Base-by-base conservation (phyloP, 2,329 filamentous ascomycete genomes). In the Stachybotrys elegans region DNA sequence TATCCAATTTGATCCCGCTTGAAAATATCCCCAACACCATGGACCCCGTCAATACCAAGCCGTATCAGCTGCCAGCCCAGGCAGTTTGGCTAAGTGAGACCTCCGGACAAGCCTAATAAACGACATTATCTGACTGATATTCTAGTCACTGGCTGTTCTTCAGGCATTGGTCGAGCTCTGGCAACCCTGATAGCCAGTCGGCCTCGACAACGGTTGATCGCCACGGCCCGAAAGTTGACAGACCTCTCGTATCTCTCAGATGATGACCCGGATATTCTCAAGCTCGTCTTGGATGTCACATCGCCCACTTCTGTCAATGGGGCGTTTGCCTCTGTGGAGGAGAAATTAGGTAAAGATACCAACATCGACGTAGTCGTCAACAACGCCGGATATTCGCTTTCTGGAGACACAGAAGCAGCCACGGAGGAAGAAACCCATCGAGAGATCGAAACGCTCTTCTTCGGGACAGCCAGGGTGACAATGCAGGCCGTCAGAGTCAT, bases 241-340 rank as follows among this genome's bases (percentile, higher is more conserved):
- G 48, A 56, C n/a, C 66, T 78, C 4, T 60, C 64, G 3, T 63
- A 62, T 49, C 60, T 76, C 8, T 62, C 69, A 1, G 54, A 63
- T 17, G 42, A 40, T 7, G 51, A 57, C 32, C 32, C 54, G 40
- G 64, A 63, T 40, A 56, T 75, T 22, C 61, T 76, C 47, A 74
- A 72, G 48, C 54, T 76, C 3, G 52, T 57, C 0, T 57, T 78
- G 3, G 73, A 78, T 44, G 73, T 78, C 2, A 75, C 69, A 0
- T 73, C 65, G 0, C 47, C 51, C 0, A 19, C 42, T 1, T 63
- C 65, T 1, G 64, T 75, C 45, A 50, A 62, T 8, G 42, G 43
- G 2, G 68, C 69, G 0, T 50, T 75, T 13, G 22, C 44, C 0
- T 48, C 54, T 0, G 57, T 69, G 2, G 55, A 62, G 2, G 43